These are phyloP conservation scores for Neurospora sp. DNA, from an alignment of 495 filamentous ascomycete species.

Conservation along the genomic window DNA sequence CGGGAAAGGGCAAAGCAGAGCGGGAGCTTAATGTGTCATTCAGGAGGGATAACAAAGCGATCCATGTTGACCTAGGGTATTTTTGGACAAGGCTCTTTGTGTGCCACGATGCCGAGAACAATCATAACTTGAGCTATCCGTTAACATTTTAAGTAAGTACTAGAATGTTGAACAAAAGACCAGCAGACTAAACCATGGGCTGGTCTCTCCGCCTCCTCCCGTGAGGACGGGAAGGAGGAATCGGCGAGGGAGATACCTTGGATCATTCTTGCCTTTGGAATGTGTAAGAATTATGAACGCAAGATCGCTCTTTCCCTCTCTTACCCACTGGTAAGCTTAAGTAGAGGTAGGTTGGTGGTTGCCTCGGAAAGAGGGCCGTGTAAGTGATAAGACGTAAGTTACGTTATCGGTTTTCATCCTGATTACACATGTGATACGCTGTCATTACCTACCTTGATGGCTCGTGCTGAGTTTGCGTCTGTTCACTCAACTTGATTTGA, in stretches of 20 bases:
- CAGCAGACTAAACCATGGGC: not conserved
- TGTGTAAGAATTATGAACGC: not conserved
- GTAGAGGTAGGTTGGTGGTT: not conserved
- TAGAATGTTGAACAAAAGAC: not conserved
- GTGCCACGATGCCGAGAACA: not conserved
- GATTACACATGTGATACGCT: not conserved
- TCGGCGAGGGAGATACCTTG: not conserved
- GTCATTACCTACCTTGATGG: not conserved
- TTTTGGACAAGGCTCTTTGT: not conserved
- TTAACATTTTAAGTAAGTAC: not conserved
- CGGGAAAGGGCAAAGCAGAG: not conserved
- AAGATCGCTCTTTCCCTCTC: not conserved
- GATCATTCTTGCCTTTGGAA: slow-evolving; percentile 7
- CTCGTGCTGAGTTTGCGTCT: not conserved
- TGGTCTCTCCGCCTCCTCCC: not conserved
- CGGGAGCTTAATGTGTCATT: not conserved
- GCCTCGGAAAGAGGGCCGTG: not conserved
- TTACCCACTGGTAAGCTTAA: not conserved
- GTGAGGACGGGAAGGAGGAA: not conserved
- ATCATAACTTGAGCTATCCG: not conserved
- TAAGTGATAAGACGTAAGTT: not conserved
- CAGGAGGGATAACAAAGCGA: not conserved
- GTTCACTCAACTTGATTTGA: not conserved
- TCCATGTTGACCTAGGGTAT: not conserved
- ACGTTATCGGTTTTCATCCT: not conserved